These are phyloP conservation scores for Tetrapisispora arboricola DNA, from an alignment of 805 yeast species.

Conservation along the genomic window DNA sequence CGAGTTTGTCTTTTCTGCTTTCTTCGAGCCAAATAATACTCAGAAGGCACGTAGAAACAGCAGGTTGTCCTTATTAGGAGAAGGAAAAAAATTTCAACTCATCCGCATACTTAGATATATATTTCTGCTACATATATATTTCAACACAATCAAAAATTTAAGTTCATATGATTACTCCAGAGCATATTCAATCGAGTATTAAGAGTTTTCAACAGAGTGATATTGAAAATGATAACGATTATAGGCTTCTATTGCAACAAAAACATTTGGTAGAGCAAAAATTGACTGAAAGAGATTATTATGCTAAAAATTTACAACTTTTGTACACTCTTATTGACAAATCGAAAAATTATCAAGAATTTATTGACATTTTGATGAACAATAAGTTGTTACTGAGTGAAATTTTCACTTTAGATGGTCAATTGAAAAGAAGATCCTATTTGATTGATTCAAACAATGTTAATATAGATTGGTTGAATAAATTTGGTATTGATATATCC, in stretches of 20 bases:
- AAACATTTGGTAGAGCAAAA: slow-evolving; percentile 14
- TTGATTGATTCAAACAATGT: slow-evolving; percentile 2
- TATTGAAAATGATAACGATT: slow-evolving; percentile 17
- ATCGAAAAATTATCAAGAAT: slow-evolving; percentile 25
- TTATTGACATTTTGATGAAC: slow-evolving; percentile 20
- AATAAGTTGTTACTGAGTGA: slow-evolving; percentile 18
- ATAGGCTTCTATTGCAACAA: slow-evolving; percentile 15
- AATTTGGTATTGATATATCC: slow-evolving; percentile 20
- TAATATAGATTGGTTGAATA: slow-evolving; percentile 15
- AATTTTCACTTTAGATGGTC: slow-evolving; percentile 24
- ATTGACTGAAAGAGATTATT: slow-evolving; percentile 12
- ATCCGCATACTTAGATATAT: too few species aligned
- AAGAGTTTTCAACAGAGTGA: slow-evolving; percentile 17
- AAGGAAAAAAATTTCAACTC: too few species aligned
- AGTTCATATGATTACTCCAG: slow-evolving; percentile 10
- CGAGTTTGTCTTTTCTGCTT: too few species aligned
- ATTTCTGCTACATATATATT: too few species aligned
- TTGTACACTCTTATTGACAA: slow-evolving; percentile 22
- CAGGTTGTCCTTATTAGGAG: too few species aligned
- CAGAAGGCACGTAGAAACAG: too few species aligned
- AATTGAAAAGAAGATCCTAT: slow-evolving; percentile 3
- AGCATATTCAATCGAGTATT: slow-evolving; percentile 9
- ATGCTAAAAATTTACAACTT: slow-evolving; percentile 16
- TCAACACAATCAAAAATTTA: too few species aligned
- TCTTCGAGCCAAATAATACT: too few species aligned